phyloP scores from a whole-genome alignment of 2,329 filamentous ascomycete genomes.

The Fonsecaea erecta region DNA sequence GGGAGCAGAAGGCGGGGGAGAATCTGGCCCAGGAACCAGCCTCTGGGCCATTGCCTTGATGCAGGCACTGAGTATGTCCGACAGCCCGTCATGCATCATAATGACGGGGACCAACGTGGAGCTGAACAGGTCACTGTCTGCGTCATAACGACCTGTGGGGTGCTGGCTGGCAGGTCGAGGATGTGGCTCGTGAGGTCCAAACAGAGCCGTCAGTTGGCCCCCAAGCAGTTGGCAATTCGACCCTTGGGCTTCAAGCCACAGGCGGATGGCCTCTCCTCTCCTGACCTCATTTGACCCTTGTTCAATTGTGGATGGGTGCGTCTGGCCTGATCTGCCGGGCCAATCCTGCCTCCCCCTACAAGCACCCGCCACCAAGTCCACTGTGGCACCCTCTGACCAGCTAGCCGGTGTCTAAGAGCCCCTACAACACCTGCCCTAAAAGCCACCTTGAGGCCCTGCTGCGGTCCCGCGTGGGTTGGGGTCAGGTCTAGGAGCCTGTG shows the following conservation, averaged over 20 bases:
- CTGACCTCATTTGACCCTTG: not conserved
- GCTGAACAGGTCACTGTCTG: not conserved
- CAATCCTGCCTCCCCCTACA: not conserved
- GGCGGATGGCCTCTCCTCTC: not conserved
- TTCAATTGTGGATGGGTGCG: not conserved
- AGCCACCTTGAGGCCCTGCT: not conserved
- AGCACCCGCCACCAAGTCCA: slow-evolving; percentile 2
- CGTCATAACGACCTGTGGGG: not conserved
- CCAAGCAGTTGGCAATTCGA: not conserved
- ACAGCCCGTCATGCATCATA: not conserved
- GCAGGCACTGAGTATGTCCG: not conserved
- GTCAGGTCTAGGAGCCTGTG: not conserved
- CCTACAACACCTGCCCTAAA: slow-evolving; percentile 2
- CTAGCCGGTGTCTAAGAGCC: not conserved
- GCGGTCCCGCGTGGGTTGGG: not conserved
- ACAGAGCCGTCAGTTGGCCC: not conserved
- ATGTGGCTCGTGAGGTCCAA: slow-evolving; percentile 9
- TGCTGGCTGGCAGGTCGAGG: slow-evolving; percentile 1
- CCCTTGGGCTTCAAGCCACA: slow-evolving; percentile 7
- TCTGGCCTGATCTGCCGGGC: slow-evolving; percentile 3
- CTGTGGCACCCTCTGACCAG: slow-evolving; percentile 8
- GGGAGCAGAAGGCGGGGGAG: not conserved
- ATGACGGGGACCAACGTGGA: not conserved
- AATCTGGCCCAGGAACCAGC: not conserved
- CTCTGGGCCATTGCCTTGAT: not conserved